Percentiles rank a stretch among this genome's conserved stretches.
These are phyloP conservation scores for Mycena indigotica DNA, from an alignment of 768 basidiomycete genomes.

Conservation along the genomic window DNA sequence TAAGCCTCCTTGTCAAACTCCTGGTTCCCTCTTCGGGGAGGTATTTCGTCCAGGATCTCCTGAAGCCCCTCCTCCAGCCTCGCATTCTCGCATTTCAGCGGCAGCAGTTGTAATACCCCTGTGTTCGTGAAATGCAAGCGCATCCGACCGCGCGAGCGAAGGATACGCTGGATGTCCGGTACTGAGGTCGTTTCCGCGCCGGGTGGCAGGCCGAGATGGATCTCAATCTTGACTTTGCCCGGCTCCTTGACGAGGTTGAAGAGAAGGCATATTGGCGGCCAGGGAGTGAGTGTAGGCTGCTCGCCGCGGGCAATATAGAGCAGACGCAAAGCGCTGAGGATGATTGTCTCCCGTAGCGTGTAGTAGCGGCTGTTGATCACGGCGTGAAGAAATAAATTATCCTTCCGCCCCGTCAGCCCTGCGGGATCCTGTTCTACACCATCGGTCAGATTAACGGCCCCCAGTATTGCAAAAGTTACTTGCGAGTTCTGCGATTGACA, in stretches of 20 bases:
- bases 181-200: background rate
- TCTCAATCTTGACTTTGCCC: background rate
- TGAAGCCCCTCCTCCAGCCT: background rate
- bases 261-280: background rate
- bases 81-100: background rate
- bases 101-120: background rate
- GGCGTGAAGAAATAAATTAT: background rate
- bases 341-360: background rate
- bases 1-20: background rate
- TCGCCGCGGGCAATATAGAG: background rate
- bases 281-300: background rate
- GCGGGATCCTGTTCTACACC: background rate
- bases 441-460: too few relatives aligned
- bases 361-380: background rate
- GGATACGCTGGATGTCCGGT: background rate
- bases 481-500: too few relatives aligned
- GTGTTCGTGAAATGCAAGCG: background rate
- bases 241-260: background rate
- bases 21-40: background rate
- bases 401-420: too few relatives aligned
- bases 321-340: background rate
- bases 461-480: too few relatives aligned
- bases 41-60: background rate
- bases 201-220: background rate
- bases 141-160: background rate